phyloP scores from a whole-genome alignment of 345 rosid genomes.

The Brassica cretica region DNA sequence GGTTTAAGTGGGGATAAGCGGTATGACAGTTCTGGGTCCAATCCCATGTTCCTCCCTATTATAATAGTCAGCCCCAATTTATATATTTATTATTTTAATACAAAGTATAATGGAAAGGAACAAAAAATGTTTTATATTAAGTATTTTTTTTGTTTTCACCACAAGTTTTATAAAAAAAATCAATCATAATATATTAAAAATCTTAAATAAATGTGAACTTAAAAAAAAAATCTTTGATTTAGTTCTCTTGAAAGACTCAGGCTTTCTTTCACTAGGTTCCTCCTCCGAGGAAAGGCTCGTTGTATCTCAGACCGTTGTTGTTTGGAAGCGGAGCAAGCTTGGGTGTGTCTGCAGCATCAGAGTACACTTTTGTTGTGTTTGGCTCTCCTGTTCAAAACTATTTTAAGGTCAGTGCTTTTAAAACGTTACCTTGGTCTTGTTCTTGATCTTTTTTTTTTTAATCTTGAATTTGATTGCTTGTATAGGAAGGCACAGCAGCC shows the following conservation, averaged over 20 bases:
- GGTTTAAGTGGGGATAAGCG: neutral
- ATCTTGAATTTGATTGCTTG: slow-evolving; percentile 14
- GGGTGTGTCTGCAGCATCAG: slow-evolving; percentile 79
- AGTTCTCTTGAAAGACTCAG: neutral
- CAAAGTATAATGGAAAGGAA: neutral
- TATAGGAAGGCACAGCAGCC: slow-evolving; percentile 56
- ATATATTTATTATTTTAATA: no score
- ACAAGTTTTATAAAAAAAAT: no score
- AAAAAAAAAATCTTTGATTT: neutral
- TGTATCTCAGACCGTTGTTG: slow-evolving; percentile 83
- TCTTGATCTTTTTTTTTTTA: slow-evolving; percentile 1
- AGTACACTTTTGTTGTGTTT: slow-evolving; percentile 64
- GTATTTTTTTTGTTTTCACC: no score
- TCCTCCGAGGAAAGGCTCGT: slow-evolving; percentile 75
- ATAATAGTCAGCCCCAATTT: neutral
- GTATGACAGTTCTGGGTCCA: neutral
- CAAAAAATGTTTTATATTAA: neutral
- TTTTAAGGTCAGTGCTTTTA: slow-evolving; percentile 54
- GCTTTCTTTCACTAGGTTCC: slow-evolving; percentile 54
- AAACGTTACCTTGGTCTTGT: neutral
- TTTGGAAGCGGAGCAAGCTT: slow-evolving; percentile 71
- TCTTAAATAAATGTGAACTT: neutral
- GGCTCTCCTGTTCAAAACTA: slow-evolving; percentile 84
- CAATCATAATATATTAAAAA: no score
- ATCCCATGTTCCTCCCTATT: neutral